These are phyloP conservation scores for Orbilia brochopaga DNA, from an alignment of 2,329 filamentous ascomycete species.

Conservation along the genomic window DNA sequence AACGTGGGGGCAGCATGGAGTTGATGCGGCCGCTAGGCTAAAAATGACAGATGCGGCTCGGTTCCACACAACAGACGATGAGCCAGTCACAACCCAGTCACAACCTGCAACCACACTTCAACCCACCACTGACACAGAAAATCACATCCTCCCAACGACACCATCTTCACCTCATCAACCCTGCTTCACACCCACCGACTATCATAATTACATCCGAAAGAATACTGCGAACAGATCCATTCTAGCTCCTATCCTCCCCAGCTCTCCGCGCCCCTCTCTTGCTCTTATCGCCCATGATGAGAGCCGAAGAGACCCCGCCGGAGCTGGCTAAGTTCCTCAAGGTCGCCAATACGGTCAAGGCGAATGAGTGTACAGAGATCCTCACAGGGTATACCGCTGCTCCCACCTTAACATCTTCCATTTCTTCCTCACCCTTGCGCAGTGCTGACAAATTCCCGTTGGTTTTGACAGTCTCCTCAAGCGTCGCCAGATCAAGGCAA, in stretches of 20 bases:
- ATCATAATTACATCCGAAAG: neutral
- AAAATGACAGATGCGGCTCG: neutral
- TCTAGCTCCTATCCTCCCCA: neutral
- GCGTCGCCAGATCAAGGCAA: constrained; percentile 84
- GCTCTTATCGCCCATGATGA: constrained; percentile 18
- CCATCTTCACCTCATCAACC: neutral
- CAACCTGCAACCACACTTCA: constrained; percentile 9
- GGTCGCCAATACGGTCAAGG: constrained; percentile 31
- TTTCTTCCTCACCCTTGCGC: neutral
- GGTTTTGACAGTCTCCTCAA: constrained; percentile 73
- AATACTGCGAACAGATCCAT: constrained; percentile 7
- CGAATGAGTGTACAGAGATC: constrained; percentile 36
- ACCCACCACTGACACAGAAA: neutral
- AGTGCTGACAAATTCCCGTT: constrained; percentile 36
- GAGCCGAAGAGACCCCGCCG: constrained; percentile 29
- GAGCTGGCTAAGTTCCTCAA: constrained; percentile 38
- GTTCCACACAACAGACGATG: neutral
- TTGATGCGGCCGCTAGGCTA: neutral
- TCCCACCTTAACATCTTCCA: neutral
- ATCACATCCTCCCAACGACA: neutral
- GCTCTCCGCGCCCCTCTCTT: constrained; percentile 10
- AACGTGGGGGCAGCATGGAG: neutral
- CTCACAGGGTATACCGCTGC: constrained; percentile 20
- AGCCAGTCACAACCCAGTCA: too few relatives aligned
- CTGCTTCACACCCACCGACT: neutral